Evolutionary conservation across 805 yeast genomes (phyloP), one percentile per base, ranked within the genome.

Genomic region (Pichia nakasei): DNA sequence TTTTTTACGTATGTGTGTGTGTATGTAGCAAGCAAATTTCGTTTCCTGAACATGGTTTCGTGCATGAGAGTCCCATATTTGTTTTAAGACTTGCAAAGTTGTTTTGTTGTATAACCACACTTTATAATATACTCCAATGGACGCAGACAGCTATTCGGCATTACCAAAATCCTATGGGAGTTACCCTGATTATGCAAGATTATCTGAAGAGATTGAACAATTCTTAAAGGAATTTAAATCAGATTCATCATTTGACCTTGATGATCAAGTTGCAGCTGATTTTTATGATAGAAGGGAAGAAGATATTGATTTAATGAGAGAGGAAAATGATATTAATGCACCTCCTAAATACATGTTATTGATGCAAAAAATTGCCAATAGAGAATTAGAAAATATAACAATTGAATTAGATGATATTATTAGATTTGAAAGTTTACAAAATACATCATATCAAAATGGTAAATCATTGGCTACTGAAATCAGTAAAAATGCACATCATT

Each of bases 381-480:
- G 98, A 56, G 88, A 89, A 52, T 49, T 70, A 24, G 69, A 83
- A 27, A 76, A 87, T 1, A 56, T 93, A 19, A 69, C 68, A 43
- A 72, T 93, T 38, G 96, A 87, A 48, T 70, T 93, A 41, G 95
- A 93, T 60, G 99, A 93, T 63, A 66, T 93, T 46, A 76, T 76
- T 52, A 68, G 70, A 35, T 93, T 73, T 61, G 93, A 85, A 56
- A 72, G 35, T 68, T 72, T 41, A 31, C 43, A 39, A 22, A 17
- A 22, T 18, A 22, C 21, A 1, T 20, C 22, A 21, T 9, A 11
- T 12, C 38, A 41, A 21, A 22, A 32, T 18, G 38, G 33, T 20
- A 37, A 41, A 35, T 40, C 41, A 9, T 64, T 86, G 42, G 75
- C 78, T 24, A 76, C 73, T 41, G 72, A 75, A 43, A 78, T 93